Evolutionary conservation across 345 rosid species (phyloP), one percentile per base, ranked within the genome.

Genomic region (Murraya paniculata): DNA sequence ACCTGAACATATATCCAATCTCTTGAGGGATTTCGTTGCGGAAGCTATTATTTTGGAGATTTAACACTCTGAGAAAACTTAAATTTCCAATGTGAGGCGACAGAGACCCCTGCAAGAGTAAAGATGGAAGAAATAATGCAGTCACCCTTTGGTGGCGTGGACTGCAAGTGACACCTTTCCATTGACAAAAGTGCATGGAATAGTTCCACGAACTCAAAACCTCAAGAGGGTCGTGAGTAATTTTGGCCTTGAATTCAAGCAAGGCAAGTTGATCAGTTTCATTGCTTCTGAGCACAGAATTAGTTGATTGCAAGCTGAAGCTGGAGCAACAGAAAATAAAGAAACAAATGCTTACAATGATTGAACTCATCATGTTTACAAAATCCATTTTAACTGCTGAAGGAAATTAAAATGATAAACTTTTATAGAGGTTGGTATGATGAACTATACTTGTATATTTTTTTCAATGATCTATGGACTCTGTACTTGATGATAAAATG

Each of bases 11-110:
- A 61, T n/a, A 35, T 19, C 79, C 75, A 11, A 80, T 7, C 24
- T 68, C 64, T 5, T 24, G 71, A 18, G 81, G 83, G 30, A 80
- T 83, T 56, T 45, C 55, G 10, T 28, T 13, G 9, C 25, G 60
- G 55, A 71, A 50, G 33, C 24, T 16, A 4, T 78, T 78, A 39
- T 62, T 70, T 36, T 7, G 11, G 30, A 84, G 82, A 67, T 73
- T n/a, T 31, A 45, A 79, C 61, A 38, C 9, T 11, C 31, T 68
- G 25, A 68, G 71, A 68, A 68, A 68, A 68, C 56, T 68, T 11
- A 68, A 30, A 68, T 68, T 68, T 11, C 55, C 71, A 39, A 68
- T 24, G 22, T 24, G 27, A 38, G 71, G 71, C 2, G 31, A 39
- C 8, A 68, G 31, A 39, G 55, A 10, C 0, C 71, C 71, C 55